Evolutionary conservation across 768 basidiomycete genomes (phyloP).

Genomic region (Trametes sanguinea): DNA sequence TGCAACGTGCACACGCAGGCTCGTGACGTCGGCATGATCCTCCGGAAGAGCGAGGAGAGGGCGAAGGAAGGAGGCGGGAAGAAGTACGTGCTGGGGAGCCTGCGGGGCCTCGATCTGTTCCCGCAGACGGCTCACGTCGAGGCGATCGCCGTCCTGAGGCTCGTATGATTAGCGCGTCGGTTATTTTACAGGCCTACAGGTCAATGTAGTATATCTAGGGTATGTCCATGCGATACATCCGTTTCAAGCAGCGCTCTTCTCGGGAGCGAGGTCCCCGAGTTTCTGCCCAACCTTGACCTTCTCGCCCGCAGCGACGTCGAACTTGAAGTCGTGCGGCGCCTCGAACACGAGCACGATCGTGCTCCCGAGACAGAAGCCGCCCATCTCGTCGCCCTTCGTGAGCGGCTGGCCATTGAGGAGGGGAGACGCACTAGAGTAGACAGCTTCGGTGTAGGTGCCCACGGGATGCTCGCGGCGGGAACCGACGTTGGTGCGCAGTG

Average conservation of each 20-base stretch:
- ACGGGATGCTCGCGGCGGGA: constrained; percentile 66
- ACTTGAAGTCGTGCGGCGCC: constrained; percentile 83
- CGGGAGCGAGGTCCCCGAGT: constrained; percentile 56
- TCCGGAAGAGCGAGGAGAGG: constrained; percentile 46
- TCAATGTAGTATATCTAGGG: background rate
- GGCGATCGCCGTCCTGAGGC: constrained; percentile 54
- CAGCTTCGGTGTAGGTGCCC: constrained; percentile 90
- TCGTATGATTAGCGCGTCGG: constrained; percentile 31
- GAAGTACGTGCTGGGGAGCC: constrained; percentile 76
- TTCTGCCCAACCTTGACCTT: constrained; percentile 86
- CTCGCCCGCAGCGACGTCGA: constrained; percentile 72
- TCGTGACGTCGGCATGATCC: constrained; percentile 78
- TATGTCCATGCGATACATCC: background rate
- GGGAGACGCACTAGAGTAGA: constrained; percentile 82
- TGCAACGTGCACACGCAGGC: constrained; percentile 96
- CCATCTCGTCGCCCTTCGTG: constrained; percentile 90
- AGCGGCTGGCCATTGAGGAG: constrained; percentile 89
- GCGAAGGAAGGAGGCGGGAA: constrained; percentile 35
- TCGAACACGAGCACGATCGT: constrained; percentile 98
- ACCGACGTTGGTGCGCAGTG: constrained; percentile 87
- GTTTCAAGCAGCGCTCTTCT: background rate
- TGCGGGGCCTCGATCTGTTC: constrained; percentile 92
- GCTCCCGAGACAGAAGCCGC: constrained; percentile 92
- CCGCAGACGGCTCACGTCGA: constrained; percentile 97
- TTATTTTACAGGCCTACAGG: too few species aligned